phyloP scores from a whole-genome alignment of 2,329 filamentous ascomycete species.

The Talaromyces albobiverticillius region DNA sequence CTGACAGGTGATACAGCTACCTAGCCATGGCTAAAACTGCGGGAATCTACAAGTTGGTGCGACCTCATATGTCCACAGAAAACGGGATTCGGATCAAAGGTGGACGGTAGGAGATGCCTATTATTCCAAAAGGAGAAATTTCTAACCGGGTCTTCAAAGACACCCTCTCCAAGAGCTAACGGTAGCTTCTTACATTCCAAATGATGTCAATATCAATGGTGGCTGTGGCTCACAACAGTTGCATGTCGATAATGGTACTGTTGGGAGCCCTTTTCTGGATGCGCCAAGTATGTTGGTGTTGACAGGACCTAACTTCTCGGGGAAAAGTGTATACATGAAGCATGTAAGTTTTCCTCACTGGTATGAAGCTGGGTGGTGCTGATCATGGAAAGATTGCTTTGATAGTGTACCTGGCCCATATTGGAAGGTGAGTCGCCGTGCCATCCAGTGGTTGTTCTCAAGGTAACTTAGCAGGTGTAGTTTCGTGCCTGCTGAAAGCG shows the following conservation, averaged over 20 bases:
- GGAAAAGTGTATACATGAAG: conserved; percentile 94
- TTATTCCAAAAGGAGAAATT: neutral
- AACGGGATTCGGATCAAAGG: conserved; percentile 71
- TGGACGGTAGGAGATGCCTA: conserved; percentile 59
- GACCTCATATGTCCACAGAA: conserved; percentile 65
- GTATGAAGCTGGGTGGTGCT: neutral
- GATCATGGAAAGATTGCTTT: conserved; percentile 58
- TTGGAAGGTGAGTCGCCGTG: conserved; percentile 55
- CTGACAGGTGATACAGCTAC: conserved; percentile 51
- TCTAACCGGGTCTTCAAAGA: conserved; percentile 29
- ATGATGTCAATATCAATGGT: conserved; percentile 64
- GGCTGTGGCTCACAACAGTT: conserved; percentile 48
- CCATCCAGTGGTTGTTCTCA: neutral
- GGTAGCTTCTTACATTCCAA: conserved; percentile 76
- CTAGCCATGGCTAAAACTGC: conserved; percentile 78
- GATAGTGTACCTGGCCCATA: conserved; percentile 87
- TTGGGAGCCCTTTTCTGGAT: conserved; percentile 9
- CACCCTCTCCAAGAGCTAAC: conserved; percentile 85
- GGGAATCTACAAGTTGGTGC: conserved; percentile 66
- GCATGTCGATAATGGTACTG: neutral
- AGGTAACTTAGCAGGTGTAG: conserved; percentile 42
- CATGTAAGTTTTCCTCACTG: conserved; percentile 48
- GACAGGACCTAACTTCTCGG: conserved; percentile 94
- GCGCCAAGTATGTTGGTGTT: conserved; percentile 70
- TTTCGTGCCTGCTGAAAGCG: conserved; percentile 77